Conservation (phyloP, 2,329 filamentous ascomycete genomes). For the Neobulgaria alba region DNA sequence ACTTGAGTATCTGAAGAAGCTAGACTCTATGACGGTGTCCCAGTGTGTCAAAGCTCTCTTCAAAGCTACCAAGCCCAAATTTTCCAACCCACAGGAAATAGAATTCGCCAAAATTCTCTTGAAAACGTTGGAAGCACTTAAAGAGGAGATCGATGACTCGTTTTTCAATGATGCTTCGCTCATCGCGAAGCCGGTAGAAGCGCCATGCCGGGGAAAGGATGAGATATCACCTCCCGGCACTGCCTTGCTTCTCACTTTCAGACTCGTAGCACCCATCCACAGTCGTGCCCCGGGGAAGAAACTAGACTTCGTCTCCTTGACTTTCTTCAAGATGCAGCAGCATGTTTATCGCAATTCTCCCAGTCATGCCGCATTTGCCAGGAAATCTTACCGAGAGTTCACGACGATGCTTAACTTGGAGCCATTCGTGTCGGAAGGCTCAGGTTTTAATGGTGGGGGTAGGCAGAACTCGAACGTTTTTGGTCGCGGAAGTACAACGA, state of each 20-base stretch:
- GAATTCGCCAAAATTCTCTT: constrained; percentile 1
- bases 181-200: constrained; percentile 34
- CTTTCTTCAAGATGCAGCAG: constrained; percentile 59
- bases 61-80: constrained; percentile 28
- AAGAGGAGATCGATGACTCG: constrained; percentile 35
- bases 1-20: constrained; percentile 39
- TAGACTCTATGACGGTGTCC: constrained; percentile 39
- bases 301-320: constrained; percentile 52
- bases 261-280: constrained; percentile 54
- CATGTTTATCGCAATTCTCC: constrained; percentile 46
- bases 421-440: not conserved
- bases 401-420: not conserved
- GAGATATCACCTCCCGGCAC: constrained; percentile 23
- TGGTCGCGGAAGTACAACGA: not conserved
- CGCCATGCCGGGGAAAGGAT: constrained; percentile 32
- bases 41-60: constrained; percentile 33
- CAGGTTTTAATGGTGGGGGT: too few species aligned
- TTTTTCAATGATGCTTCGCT: constrained; percentile 40
- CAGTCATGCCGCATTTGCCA: constrained; percentile 50
- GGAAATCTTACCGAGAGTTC: constrained; percentile 42
- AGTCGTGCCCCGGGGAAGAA: constrained; percentile 40
- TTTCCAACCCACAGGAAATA: constrained; percentile 32
- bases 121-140: constrained; percentile 5
- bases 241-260: constrained; percentile 44
- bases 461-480: not conserved